Evolutionary conservation across 2,329 filamentous ascomycete species (phyloP), one percentile per base, ranked within the genome.

Genomic region (Xylaria sp.): DNA sequence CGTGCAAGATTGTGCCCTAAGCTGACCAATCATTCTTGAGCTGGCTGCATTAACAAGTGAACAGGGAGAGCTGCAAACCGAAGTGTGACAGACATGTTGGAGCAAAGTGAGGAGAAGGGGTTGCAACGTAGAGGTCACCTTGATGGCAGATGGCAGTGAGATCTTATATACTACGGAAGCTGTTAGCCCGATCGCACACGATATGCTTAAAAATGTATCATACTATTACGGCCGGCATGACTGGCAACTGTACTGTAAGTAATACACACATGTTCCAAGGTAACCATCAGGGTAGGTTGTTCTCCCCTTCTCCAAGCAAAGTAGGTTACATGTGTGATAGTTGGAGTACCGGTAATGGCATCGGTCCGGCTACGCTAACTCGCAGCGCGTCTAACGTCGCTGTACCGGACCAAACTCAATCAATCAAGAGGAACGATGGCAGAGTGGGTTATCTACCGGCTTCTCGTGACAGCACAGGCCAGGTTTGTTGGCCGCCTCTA

Each of bases 41-140:
- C 64, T 61, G 58, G 46, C 54, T 70, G 72, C 72, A 74, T 71
- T 61, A 70, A 71, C 66, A 66, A 69, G 65, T 68, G 66, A 46
- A 63, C 67, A 70, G 41, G 70, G 70, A 72, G 63, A 70, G 67
- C 60, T 69, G 63, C 69, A 66, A 65, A 59, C 54, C 48, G 51
- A 64, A 63, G 59, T 25, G 55, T 52, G 52, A 61, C 57, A 65
- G 52, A 58, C 57, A 65, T 50, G 60, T 68, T 63, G 58, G 66
- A 68, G 68, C 67, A 64, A 55, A 58, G 66, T 69, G 58, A 69
- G 69, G 64, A 66, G 70, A 70, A 65, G 25, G 54, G 18, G 48
- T 58, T 70, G 68, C 32, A 61, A 54, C 59, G 39, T 52, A 23
- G 34, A 39, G 37, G 48, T 65, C 20, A 61, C 66, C 44, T 57